Evolutionary conservation across 768 basidiomycete genomes (phyloP), one percentile per base, ranked within the genome.

Genomic region (Lactarius akahatsu): DNA sequence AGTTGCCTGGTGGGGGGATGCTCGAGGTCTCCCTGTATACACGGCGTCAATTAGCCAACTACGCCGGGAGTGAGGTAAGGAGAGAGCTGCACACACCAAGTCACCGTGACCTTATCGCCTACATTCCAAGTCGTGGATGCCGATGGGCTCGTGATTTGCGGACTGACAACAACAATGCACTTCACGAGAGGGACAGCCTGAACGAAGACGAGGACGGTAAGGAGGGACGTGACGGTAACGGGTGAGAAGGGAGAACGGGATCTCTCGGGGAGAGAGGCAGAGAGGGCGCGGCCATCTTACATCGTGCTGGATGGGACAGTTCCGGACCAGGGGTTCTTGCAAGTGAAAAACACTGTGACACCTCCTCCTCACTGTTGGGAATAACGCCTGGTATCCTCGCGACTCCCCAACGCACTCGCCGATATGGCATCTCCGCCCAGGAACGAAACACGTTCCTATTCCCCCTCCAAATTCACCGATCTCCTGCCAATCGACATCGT

Each of bases 141-240:
- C 16, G 57, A 62, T 38, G 85, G 85, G 15, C 59, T 59, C 20
- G 74, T 81, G 72, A 86, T 79, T 2, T 67, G 67, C 2, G 84
- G 83, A 7, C 3, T 32, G 38, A 55, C 23, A 6, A 55, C 23
- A 6, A 61, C 64, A 3, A 55, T 41, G 43, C 63, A 57, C 63
- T 64, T 64, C 28, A 34, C 40, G 26, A 34, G 26, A 34, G 59
- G 59, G 10, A n/a, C 56, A 20, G 59, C 64, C 20, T 43, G 59
- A 15, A 36, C 64, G 52, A 65, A 28, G 26, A 26, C 30, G 8
- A 60, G 36, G 28, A 43, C 8, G 6, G 64, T 32, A 26, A 61
- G 38, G n/a, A 26, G 55, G 64, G 18, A 56, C 64, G 61, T 65
- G 64, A 20, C 23, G 16, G 16, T 7, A 26, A 30, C 8, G 28